A percentile compares a stretch with the other conserved stretches of the same genome.
Evolutionary conservation across 108 stramenopile genomes (phyloP).

Genomic region (Asterionellopsis glacialis): DNA sequence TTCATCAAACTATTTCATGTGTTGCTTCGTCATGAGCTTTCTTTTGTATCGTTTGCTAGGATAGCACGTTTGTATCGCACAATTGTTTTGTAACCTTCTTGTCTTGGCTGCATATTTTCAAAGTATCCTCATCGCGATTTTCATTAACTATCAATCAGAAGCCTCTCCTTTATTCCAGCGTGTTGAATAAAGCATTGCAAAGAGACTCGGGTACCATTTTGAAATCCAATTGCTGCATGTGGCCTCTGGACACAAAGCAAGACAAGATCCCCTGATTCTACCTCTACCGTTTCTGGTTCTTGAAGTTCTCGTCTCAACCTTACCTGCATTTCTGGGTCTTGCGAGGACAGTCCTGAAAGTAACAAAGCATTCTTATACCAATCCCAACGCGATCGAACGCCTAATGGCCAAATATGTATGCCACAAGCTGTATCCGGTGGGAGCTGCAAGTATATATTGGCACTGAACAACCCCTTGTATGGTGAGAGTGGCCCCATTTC

Average conservation of each 20-base stretch:
- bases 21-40: no score
- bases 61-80: no score
- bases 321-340: slow-evolving; percentile 69
- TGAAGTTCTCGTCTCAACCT: slow-evolving; percentile 50
- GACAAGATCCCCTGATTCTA: slow-evolving; percentile 73
- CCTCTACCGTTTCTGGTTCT: slow-evolving; percentile 44
- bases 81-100: no score
- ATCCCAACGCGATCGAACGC: slow-evolving; percentile 63
- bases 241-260: slow-evolving; percentile 81
- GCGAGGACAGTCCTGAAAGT: slow-evolving; percentile 62
- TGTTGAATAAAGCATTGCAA: slow-evolving; percentile 77
- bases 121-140: no score
- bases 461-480: slow-evolving; percentile 78
- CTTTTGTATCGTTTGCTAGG: no score
- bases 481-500: slow-evolving; percentile 72
- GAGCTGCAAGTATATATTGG: slow-evolving; percentile 87
- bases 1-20: no score
- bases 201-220: slow-evolving; percentile 58
- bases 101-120: no score
- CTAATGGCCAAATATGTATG: slow-evolving; percentile 71
- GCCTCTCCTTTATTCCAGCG: slow-evolving; percentile 42
- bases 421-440: slow-evolving; percentile 22
- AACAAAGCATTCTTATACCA: slow-evolving; percentile 80
- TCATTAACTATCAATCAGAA: slow-evolving; percentile 48
- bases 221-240: slow-evolving; percentile 81